Conservation (phyloP, 2,329 filamentous ascomycete genomes). For the Arthrobotrys musiformis region DNA sequence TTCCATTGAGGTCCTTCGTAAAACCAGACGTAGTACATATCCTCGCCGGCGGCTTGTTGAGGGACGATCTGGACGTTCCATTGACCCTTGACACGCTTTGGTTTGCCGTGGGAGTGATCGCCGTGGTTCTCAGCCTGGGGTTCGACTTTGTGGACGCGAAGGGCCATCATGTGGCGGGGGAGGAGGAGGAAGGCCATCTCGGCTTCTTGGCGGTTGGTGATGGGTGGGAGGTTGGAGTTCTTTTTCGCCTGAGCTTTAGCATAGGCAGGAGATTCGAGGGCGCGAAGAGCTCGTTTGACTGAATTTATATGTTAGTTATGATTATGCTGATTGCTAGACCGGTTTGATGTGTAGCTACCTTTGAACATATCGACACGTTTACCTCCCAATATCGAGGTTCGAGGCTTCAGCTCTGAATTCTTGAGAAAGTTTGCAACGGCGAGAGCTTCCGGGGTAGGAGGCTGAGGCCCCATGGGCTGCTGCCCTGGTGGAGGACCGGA, state of each 20-base stretch:
- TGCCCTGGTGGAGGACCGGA: conserved; percentile 54
- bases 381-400: conserved; percentile 92
- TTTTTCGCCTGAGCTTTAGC: conserved; percentile 83
- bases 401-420: conserved; percentile 83
- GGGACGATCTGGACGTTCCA: conserved; percentile 97
- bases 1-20: conserved; percentile 95
- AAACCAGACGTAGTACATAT: conserved; percentile 96
- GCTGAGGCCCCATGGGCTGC: conserved; percentile 61
- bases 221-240: conserved; percentile 86
- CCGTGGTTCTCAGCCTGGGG: conserved; percentile 65
- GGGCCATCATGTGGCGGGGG: conserved; percentile 89
- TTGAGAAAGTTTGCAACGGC: conserved; percentile 89
- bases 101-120: conserved; percentile 78
- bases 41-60: conserved; percentile 87
- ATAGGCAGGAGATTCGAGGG: conserved; percentile 88
- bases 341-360: conserved; percentile 68
- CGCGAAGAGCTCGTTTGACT: conserved; percentile 94
- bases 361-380: conserved; percentile 98
- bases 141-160: conserved; percentile 86
- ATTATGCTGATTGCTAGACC: background rate
- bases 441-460: conserved; percentile 87
- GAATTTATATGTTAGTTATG: conserved; percentile 5
- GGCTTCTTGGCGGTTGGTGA: conserved; percentile 86
- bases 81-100: conserved; percentile 91
- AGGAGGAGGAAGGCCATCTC: conserved; percentile 96